Conservation (phyloP, 805 yeast species). For the Grigorovia yakushimaensis region DNA sequence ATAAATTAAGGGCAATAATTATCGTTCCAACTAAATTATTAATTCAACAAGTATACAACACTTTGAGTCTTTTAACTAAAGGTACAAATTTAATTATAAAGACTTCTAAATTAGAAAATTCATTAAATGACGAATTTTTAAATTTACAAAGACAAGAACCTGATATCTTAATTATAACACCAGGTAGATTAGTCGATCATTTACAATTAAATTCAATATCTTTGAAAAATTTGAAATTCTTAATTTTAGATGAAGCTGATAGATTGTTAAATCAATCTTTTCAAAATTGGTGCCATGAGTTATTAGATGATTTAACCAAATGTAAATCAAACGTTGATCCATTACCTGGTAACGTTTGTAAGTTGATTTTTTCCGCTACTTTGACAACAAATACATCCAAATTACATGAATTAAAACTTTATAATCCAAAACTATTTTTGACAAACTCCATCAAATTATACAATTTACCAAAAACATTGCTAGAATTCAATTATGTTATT, state of each 20-base stretch:
- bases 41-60: constrained; percentile 67
- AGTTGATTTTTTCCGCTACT: constrained; percentile 86
- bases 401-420: constrained; percentile 58
- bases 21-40: constrained; percentile 87
- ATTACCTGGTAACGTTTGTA: constrained; percentile 36
- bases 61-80: constrained; percentile 46
- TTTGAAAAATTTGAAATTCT: constrained; percentile 45
- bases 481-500: constrained; percentile 33
- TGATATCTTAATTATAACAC: constrained; percentile 62
- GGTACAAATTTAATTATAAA: constrained; percentile 51
- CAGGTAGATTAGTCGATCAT: constrained; percentile 80
- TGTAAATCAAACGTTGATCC: constrained; percentile 24
- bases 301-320: constrained; percentile 33
- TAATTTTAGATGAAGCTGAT: constrained; percentile 78
- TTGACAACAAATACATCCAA: constrained; percentile 88
- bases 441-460: constrained; percentile 61
- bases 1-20: constrained; percentile 63
- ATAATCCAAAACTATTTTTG: constrained; percentile 55
- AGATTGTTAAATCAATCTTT: constrained; percentile 75
- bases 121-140: constrained; percentile 52
- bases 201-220: constrained; percentile 34
- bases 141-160: constrained; percentile 42
- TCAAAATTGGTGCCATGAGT: constrained; percentile 77
- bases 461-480: constrained; percentile 46
- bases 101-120: constrained; percentile 50